These are phyloP conservation scores for Botryosphaeria dothidea DNA, from an alignment of 2,329 filamentous ascomycete genomes.

Conservation along the genomic window DNA sequence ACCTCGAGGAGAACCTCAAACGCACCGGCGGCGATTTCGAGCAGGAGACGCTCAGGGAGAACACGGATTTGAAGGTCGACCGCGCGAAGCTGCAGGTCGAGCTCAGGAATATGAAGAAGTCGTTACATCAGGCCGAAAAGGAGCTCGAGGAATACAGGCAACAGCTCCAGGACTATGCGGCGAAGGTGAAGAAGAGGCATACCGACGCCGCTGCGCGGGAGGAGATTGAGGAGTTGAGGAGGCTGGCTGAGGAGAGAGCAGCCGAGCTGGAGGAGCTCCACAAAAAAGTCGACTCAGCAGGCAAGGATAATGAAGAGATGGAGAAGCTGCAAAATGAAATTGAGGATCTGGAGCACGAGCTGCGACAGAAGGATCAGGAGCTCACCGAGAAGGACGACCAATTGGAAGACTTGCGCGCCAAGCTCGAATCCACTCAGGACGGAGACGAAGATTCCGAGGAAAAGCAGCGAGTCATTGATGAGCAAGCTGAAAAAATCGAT, in stretches of 20 bases:
- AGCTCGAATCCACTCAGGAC: conserved; percentile 33
- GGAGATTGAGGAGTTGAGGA: conserved; percentile 54
- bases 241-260: conserved; percentile 45
- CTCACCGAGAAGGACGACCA: conserved; percentile 41
- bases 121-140: conserved; percentile 76
- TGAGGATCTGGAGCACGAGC: conserved; percentile 35
- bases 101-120: conserved; percentile 82
- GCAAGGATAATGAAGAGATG: conserved; percentile 34
- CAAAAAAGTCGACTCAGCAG: conserved; percentile 34
- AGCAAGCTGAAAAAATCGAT: conserved; percentile 36
- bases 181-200: conserved; percentile 75
- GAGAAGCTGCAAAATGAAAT: conserved; percentile 38
- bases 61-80: conserved; percentile 93
- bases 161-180: conserved; percentile 79
- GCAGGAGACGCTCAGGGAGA: conserved; percentile 85
- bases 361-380: conserved; percentile 34
- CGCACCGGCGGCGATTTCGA: conserved; percentile 90
- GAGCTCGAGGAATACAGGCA: conserved; percentile 82
- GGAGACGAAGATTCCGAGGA: conserved; percentile 32
- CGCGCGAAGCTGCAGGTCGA: conserved; percentile 88
- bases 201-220: conserved; percentile 69
- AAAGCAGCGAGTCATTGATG: conserved; percentile 32
- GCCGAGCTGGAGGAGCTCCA: conserved; percentile 37
- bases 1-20: conserved; percentile 84
- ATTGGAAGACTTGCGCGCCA: conserved; percentile 35